These are phyloP conservation scores for Uronychia setigera DNA, from an alignment of 73 alveolate species.

Conservation along the genomic window DNA sequence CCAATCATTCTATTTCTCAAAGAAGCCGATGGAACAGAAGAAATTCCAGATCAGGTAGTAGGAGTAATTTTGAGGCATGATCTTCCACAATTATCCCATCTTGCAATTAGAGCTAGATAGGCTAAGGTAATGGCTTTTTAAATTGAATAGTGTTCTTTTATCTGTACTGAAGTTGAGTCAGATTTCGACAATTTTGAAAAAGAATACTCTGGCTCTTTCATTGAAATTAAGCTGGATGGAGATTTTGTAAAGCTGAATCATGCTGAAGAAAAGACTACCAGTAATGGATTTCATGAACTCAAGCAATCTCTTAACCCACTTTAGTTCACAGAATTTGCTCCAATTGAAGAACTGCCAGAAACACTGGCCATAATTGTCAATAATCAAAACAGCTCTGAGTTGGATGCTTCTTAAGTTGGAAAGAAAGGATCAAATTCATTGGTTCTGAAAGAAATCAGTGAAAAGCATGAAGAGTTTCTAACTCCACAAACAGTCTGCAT, in stretches of 20 bases:
- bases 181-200: conserved; percentile 57
- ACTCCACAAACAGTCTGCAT: background rate
- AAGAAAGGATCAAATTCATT: too few relatives aligned
- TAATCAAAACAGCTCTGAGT: too few relatives aligned
- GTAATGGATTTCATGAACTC: too few relatives aligned
- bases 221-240: background rate
- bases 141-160: conserved; percentile 40
- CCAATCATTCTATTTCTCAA: conserved; percentile 73
- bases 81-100: conserved; percentile 88
- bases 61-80: conserved; percentile 85
- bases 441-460: background rate
- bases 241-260: background rate
- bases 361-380: too few relatives aligned
- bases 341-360: too few relatives aligned
- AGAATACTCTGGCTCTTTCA: background rate
- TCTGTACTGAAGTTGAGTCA: conserved; percentile 79
- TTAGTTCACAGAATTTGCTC: too few relatives aligned
- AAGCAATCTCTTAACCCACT: too few relatives aligned
- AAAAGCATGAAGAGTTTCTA: background rate
- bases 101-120: conserved; percentile 91
- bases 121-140: conserved; percentile 63
- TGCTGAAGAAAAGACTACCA: too few relatives aligned
- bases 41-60: conserved; percentile 76
- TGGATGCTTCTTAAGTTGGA: too few relatives aligned
- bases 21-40: conserved; percentile 92